Evolutionary conservation across 2,329 filamentous ascomycete genomes (phyloP).

Genomic region (Hymenoscyphus scutula): DNA sequence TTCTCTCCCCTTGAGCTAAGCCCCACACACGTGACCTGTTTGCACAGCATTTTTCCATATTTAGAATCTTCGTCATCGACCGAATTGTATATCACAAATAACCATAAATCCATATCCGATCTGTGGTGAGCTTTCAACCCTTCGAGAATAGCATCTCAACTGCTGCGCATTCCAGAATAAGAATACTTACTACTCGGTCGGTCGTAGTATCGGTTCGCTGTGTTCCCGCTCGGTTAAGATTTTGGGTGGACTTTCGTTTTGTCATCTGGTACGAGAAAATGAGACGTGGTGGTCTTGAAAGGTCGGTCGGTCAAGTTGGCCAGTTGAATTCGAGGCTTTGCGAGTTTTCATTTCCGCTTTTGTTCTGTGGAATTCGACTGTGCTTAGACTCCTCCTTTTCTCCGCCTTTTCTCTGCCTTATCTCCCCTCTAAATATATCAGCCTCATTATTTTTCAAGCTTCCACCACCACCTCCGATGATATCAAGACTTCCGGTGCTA

Average conservation of each 20-base stretch:
- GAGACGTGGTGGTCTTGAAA: neutral
- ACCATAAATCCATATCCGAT: neutral
- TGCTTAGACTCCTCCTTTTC: too few species aligned
- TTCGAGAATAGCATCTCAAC: slow-evolving; percentile 9
- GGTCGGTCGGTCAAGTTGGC: too few species aligned
- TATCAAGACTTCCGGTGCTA: too few species aligned
- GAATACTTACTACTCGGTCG: neutral
- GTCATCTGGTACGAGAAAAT: neutral
- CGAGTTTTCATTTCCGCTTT: too few species aligned
- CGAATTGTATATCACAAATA: neutral
- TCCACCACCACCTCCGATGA: too few species aligned
- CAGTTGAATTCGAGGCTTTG: too few species aligned
- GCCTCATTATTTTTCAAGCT: too few species aligned
- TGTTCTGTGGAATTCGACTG: too few species aligned
- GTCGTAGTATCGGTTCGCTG: neutral
- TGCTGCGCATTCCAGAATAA: neutral
- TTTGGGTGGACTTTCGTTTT: neutral
- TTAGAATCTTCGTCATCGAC: slow-evolving; percentile 7
- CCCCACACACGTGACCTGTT: slow-evolving; percentile 8
- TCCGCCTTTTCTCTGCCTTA: too few species aligned
- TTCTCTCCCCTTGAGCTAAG: neutral
- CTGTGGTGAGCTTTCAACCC: neutral
- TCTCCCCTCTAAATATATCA: too few species aligned
- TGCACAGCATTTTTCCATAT: slow-evolving; percentile 8
- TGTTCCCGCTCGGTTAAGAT: neutral